A percentile compares a stretch with the other conserved stretches of the same genome.
These are phyloP conservation scores for Ophiostoma sp. DNA, from an alignment of 2,329 filamentous ascomycete species.

Conservation along the genomic window DNA sequence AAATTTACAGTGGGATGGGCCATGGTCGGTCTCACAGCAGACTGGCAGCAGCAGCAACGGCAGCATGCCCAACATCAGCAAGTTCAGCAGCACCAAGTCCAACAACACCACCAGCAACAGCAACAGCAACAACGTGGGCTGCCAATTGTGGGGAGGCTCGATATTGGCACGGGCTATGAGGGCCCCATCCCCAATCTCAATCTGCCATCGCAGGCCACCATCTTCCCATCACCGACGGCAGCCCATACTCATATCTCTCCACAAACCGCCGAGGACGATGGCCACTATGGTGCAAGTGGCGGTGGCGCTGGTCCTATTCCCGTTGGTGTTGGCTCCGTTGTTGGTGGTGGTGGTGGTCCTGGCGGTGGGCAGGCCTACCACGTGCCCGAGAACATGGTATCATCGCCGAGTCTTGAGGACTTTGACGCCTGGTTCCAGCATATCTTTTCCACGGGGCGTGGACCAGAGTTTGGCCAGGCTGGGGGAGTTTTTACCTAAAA, in stretches of 20 bases:
- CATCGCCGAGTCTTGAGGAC: slow-evolving; percentile 23
- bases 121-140: slow-evolving; percentile 8
- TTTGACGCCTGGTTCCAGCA: slow-evolving; percentile 29
- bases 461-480: slow-evolving; percentile 18
- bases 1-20: slow-evolving; percentile 26
- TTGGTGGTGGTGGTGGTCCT: neutral
- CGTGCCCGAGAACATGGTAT: neutral
- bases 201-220: slow-evolving; percentile 12
- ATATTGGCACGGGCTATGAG: slow-evolving; percentile 11
- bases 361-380: neutral
- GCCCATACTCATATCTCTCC: slow-evolving; percentile 3
- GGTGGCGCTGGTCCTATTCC: neutral
- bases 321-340: neutral
- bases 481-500: neutral
- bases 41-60: slow-evolving; percentile 21
- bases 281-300: neutral
- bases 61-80: slow-evolving; percentile 12
- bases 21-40: slow-evolving; percentile 23
- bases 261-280: neutral
- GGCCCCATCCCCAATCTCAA: slow-evolving; percentile 14
- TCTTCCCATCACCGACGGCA: neutral
- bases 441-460: slow-evolving; percentile 23
- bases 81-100: neutral
- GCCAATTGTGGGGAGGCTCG: neutral
- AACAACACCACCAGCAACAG: neutral